A percentile compares a stretch with the other conserved stretches of the same genome.
These are phyloP conservation scores for Calonectria pseudoturangicola DNA, from an alignment of 2,329 filamentous ascomycete species.

Conservation along the genomic window DNA sequence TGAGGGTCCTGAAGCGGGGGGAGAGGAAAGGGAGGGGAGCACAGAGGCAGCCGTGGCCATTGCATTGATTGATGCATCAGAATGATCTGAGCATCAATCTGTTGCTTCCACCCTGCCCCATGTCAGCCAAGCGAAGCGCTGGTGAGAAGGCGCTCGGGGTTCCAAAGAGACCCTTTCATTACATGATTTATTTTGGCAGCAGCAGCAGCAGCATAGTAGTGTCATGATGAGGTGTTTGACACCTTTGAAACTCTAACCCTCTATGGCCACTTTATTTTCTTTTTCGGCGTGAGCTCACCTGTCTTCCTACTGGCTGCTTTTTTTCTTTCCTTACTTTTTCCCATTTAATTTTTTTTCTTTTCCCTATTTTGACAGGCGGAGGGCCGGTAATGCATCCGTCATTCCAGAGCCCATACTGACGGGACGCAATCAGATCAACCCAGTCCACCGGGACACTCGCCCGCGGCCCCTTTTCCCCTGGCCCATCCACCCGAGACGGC, in stretches of 20 bases:
- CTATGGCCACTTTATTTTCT: slow-evolving; percentile 18
- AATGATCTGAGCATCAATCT: slow-evolving; percentile 32
- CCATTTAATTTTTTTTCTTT: slow-evolving; percentile 26
- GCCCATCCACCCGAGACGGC: slow-evolving; percentile 46
- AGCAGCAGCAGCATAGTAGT: not conserved
- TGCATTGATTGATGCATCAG: slow-evolving; percentile 31
- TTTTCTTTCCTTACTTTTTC: slow-evolving; percentile 22
- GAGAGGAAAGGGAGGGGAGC: not conserved
- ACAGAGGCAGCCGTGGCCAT: slow-evolving; percentile 15
- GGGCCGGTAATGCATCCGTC: slow-evolving; percentile 45
- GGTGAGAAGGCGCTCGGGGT: slow-evolving; percentile 29
- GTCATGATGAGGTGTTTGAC: slow-evolving; percentile 13
- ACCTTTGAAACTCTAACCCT: slow-evolving; percentile 32
- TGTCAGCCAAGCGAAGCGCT: slow-evolving; percentile 28
- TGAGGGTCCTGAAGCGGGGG: slow-evolving; percentile 5
- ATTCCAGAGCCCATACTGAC: slow-evolving; percentile 51
- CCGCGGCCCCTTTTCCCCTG: slow-evolving; percentile 56
- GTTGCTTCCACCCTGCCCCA: slow-evolving; percentile 26
- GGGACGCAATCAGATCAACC: slow-evolving; percentile 57
- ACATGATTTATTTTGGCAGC: slow-evolving; percentile 18
- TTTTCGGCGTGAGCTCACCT: not conserved
- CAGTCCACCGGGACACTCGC: slow-evolving; percentile 55
- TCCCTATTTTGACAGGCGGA: slow-evolving; percentile 37
- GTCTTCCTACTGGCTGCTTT: not conserved
- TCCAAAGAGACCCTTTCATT: slow-evolving; percentile 10